Evolutionary conservation across 129 eudicot genomes (phyloP).

Genomic region (Tagetes erecta): DNA sequence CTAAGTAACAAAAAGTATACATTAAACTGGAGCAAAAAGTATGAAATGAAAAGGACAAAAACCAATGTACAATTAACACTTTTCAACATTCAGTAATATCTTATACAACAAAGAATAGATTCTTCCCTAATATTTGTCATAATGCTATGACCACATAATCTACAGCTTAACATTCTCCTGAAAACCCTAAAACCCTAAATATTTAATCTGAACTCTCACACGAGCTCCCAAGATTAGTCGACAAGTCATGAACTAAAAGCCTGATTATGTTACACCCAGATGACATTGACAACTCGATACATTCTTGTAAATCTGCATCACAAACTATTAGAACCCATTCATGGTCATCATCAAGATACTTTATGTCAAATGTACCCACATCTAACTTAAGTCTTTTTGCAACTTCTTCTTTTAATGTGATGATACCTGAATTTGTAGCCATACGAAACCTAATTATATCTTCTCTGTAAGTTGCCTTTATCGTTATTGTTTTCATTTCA

Average conservation of each 20-base stretch:
- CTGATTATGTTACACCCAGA: conserved; percentile 64
- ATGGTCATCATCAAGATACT: conserved; percentile 84
- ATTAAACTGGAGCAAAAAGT: neutral
- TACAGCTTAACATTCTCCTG: conserved; percentile 35
- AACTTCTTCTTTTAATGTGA: conserved; percentile 70
- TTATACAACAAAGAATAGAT: conserved; percentile 43
- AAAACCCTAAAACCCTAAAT: conserved; percentile 31
- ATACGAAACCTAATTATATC: conserved; percentile 81
- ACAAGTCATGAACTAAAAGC: conserved; percentile 68
- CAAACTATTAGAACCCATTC: conserved; percentile 84
- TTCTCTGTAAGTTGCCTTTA: conserved; percentile 79
- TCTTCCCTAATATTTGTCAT: conserved; percentile 28
- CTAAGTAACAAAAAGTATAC: neutral
- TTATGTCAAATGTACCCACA: conserved; percentile 62
- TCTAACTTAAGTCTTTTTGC: conserved; percentile 74
- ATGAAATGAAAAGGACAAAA: conserved; percentile 1
- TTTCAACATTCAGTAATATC: conserved; percentile 20
- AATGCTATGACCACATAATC: conserved; percentile 32
- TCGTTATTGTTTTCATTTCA: conserved; percentile 57
- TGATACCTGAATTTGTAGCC: conserved; percentile 44
- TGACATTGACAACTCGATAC: conserved; percentile 53
- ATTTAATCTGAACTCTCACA: conserved; percentile 75
- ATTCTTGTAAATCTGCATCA: conserved; percentile 83
- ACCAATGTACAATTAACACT: conserved; percentile 38
- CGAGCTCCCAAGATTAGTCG: conserved; percentile 73